Evolutionary conservation across 1,284 basidiomycete genomes (phyloP).

Genomic region (Vanrija pseudolonga): DNA sequence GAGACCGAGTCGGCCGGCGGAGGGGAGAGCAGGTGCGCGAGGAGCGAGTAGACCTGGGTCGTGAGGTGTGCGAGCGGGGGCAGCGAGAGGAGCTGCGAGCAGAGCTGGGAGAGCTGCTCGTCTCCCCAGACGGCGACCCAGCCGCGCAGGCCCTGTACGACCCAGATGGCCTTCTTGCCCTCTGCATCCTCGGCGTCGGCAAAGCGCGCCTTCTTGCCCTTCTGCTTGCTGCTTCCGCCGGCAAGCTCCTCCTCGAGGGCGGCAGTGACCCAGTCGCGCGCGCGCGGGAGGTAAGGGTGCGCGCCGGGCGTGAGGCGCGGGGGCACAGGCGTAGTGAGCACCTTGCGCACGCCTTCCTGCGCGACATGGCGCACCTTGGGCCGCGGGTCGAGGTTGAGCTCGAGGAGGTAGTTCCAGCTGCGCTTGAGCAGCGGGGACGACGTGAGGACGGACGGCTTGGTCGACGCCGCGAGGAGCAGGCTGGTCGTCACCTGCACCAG

Average conservation of each 20-base stretch:
- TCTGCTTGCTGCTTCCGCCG: slow-evolving; percentile 54
- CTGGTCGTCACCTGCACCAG: slow-evolving; percentile 59
- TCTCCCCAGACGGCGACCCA: slow-evolving; percentile 62
- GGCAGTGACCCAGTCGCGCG: slow-evolving; percentile 73
- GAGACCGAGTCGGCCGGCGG: slow-evolving; percentile 40
- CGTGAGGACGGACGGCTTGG: slow-evolving; percentile 63
- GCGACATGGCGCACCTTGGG: slow-evolving; percentile 93
- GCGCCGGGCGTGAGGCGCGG: slow-evolving; percentile 58
- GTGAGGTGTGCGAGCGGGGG: slow-evolving; percentile 81
- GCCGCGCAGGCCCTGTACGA: slow-evolving; percentile 64
- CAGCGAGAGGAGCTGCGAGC: slow-evolving; percentile 66
- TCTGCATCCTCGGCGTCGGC: slow-evolving; percentile 54
- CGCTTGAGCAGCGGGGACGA: slow-evolving; percentile 63
- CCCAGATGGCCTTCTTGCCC: slow-evolving; percentile 70
- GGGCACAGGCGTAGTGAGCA: slow-evolving; percentile 68
- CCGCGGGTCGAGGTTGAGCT: slow-evolving; percentile 77
- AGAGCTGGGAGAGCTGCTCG: slow-evolving; percentile 67
- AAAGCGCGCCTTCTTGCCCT: slow-evolving; percentile 61
- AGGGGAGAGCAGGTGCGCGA: slow-evolving; percentile 67
- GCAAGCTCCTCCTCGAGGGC: slow-evolving; percentile 65
- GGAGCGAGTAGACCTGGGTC: slow-evolving; percentile 71
- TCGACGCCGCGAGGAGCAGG: slow-evolving; percentile 67
- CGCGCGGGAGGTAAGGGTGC: slow-evolving; percentile 76
- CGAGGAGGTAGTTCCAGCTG: slow-evolving; percentile 68
- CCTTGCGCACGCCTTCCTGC: slow-evolving; percentile 74